phyloP scores from a whole-genome alignment of 2,329 filamentous ascomycete species.

The Aciculosporium take region DNA sequence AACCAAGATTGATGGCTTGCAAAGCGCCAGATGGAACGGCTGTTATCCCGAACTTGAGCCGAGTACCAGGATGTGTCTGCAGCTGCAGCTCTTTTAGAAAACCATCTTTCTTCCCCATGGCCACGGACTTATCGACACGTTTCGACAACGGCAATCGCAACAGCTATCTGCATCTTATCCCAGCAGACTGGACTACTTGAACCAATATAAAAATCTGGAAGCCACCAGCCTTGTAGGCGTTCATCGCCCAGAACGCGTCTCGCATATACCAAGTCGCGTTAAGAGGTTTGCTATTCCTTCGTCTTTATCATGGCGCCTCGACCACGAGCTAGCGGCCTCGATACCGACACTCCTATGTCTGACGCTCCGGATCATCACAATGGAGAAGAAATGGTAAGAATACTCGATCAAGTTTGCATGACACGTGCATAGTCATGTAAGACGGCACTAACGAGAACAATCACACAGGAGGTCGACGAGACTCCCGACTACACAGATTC shows the following conservation, averaged over 20 bases:
- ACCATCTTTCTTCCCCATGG: slow-evolving; percentile 15
- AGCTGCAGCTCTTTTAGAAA: no score
- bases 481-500: slow-evolving; percentile 54
- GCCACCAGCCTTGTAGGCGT: slow-evolving; percentile 1
- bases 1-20: no score
- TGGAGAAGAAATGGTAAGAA: slow-evolving; percentile 36
- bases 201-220: background rate
- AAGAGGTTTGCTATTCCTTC: slow-evolving; percentile 24
- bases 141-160: slow-evolving; percentile 1
- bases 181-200: background rate
- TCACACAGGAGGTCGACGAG: slow-evolving; percentile 44
- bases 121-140: slow-evolving; percentile 7
- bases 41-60: no score
- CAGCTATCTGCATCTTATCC: background rate
- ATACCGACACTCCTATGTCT: slow-evolving; percentile 49
- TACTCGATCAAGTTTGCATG: background rate
- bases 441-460: slow-evolving; percentile 1
- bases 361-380: slow-evolving; percentile 37
- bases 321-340: slow-evolving; percentile 36
- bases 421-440: background rate
- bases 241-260: slow-evolving; percentile 29
- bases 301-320: slow-evolving; percentile 39
- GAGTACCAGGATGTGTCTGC: no score
- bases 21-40: no score
- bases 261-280: slow-evolving; percentile 33